These are phyloP conservation scores for Neotropicomus parvogracilis DNA, from an alignment of 1,284 basidiomycete genomes.

Conservation along the genomic window DNA sequence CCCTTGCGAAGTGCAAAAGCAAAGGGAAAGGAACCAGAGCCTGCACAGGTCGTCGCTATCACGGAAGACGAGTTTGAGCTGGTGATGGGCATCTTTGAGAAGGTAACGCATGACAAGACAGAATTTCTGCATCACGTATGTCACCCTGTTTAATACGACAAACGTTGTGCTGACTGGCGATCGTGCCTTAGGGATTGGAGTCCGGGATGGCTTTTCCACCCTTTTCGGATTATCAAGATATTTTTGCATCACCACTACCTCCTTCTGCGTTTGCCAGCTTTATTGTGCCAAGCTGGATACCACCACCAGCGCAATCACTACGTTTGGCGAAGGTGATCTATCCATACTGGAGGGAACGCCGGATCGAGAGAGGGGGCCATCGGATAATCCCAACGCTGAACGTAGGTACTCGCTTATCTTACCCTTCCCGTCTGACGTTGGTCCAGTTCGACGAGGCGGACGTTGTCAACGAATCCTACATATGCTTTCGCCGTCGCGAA, in stretches of 20 bases:
- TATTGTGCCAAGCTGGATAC: constrained; percentile 58
- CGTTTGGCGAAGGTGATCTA: constrained; percentile 70
- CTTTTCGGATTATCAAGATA: constrained; percentile 76
- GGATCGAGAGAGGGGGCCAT: constrained; percentile 71
- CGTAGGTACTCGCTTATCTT: constrained; percentile 40
- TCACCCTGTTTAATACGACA: background rate
- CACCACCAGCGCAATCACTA: constrained; percentile 50
- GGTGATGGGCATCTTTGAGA: constrained; percentile 94
- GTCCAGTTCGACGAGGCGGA: constrained; percentile 87
- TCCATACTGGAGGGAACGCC: constrained; percentile 78
- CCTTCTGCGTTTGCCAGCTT: constrained; percentile 62
- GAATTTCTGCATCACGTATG: constrained; percentile 88
- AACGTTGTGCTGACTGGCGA: background rate
- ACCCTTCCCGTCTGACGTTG: constrained; percentile 6
- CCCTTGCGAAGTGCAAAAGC: constrained; percentile 66
- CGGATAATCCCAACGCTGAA: constrained; percentile 79
- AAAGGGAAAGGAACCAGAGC: constrained; percentile 75
- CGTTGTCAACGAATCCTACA: constrained; percentile 88
- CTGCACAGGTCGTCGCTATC: constrained; percentile 58
- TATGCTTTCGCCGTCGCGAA: constrained; percentile 96
- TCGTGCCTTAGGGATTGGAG: constrained; percentile 47
- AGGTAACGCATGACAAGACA: constrained; percentile 84
- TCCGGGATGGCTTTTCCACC: constrained; percentile 69
- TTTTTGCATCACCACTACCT: constrained; percentile 57
- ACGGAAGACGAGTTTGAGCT: constrained; percentile 92